These are phyloP conservation scores for Grammothele lineata DNA, from an alignment of 768 basidiomycete species.

Conservation along the genomic window DNA sequence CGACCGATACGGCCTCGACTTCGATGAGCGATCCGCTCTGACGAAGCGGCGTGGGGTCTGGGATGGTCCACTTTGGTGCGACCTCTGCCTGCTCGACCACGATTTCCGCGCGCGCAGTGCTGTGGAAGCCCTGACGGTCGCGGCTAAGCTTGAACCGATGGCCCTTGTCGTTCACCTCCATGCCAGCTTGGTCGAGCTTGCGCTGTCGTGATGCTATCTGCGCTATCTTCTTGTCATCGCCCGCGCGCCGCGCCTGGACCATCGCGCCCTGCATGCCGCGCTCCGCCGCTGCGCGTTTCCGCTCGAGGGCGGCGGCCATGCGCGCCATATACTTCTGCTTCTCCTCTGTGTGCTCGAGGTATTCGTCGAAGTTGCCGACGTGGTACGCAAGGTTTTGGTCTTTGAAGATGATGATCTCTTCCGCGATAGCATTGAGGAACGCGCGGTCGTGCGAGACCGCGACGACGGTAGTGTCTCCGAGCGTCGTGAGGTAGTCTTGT, in stretches of 20 bases:
- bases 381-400: constrained; percentile 18
- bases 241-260: constrained; percentile 14
- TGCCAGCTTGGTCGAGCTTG: constrained; percentile 16
- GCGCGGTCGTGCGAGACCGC: constrained; percentile 22
- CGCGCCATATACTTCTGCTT: constrained; percentile 16
- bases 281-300: constrained; percentile 18
- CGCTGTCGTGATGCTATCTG: constrained; percentile 7
- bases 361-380: constrained; percentile 17
- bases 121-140: constrained; percentile 14
- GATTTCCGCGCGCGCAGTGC: constrained; percentile 6
- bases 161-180: constrained; percentile 20
- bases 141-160: constrained; percentile 22
- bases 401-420: constrained; percentile 19
- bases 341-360: constrained; percentile 18
- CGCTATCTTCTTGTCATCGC: constrained; percentile 21
- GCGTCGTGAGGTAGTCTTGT: constrained; percentile 11
- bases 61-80: constrained; percentile 15
- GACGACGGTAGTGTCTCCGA: constrained; percentile 17
- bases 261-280: constrained; percentile 18
- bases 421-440: constrained; percentile 19
- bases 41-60: constrained; percentile 15
- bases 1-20: constrained; percentile 16
- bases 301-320: constrained; percentile 16
- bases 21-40: constrained; percentile 17
- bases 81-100: constrained; percentile 17